Conservation (phyloP, 2,329 filamentous ascomycete genomes). For the Dactylellina leptospora region DNA sequence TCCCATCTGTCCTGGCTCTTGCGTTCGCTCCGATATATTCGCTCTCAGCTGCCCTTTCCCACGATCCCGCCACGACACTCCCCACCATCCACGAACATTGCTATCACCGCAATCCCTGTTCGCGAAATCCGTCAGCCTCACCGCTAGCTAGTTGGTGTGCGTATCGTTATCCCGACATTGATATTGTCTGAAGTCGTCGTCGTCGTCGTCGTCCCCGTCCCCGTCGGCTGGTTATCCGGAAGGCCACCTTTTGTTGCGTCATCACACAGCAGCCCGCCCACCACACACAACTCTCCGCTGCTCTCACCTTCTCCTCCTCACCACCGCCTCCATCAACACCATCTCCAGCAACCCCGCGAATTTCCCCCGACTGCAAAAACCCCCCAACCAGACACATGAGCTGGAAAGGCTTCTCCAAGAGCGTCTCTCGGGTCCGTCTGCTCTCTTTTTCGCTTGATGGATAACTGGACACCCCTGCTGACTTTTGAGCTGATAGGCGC, state of each 20-base stretch:
- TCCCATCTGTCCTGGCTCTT: neutral
- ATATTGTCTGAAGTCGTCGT: neutral
- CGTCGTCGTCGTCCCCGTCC: neutral
- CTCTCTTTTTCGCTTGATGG: conserved; percentile 19
- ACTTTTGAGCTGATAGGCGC: conserved; percentile 68
- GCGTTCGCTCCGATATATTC: conserved; percentile 21
- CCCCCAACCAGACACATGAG: conserved; percentile 71
- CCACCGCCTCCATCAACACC: conserved; percentile 7
- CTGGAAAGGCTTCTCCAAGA: conserved; percentile 95
- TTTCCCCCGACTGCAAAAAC: conserved; percentile 11
- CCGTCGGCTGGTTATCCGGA: neutral
- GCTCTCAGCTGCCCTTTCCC: neutral
- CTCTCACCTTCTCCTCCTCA: conserved; percentile 13
- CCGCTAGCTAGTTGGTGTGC: neutral
- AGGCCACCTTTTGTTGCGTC: conserved; percentile 44
- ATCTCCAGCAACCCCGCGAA: conserved; percentile 17
- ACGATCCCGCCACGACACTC: neutral
- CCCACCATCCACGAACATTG: neutral
- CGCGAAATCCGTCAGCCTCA: neutral
- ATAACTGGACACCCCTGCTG: conserved; percentile 57
- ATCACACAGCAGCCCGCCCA: conserved; percentile 51
- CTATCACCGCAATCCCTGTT: neutral
- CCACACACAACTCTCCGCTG: neutral
- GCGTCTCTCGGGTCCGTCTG: conserved; percentile 77
- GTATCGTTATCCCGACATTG: neutral